Evolutionary conservation across 495 filamentous ascomycete genomes (phyloP).

Genomic region (Lasiosphaeriaceae sp.): DNA sequence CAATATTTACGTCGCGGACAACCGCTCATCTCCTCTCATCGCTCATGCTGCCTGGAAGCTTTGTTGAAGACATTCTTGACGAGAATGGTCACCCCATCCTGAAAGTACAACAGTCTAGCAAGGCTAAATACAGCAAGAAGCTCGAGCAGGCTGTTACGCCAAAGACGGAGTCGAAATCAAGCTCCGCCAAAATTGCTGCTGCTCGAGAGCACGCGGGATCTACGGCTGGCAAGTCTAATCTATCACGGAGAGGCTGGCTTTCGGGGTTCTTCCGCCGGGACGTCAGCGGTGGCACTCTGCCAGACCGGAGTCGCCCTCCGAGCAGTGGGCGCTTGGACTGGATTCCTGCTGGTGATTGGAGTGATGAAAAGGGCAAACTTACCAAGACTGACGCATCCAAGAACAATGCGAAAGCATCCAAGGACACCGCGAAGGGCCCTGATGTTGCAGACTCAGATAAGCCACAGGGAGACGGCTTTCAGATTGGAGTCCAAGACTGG

Average conservation of each 20-base stretch:
- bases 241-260: conserved; percentile 47
- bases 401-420: conserved; percentile 31
- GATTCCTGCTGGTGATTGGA: conserved; percentile 66
- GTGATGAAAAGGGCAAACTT: conserved; percentile 47
- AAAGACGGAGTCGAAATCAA: not conserved
- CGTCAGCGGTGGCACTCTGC: conserved; percentile 16
- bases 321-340: conserved; percentile 80
- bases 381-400: conserved; percentile 35
- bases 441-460: conserved; percentile 16
- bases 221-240: conserved; percentile 3
- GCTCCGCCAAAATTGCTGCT: conserved; percentile 5
- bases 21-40: conserved; percentile 92
- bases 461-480: conserved; percentile 62
- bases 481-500: conserved; percentile 94
- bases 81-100: conserved; percentile 46
- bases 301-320: conserved; percentile 66
- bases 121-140: conserved; percentile 37
- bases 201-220: conserved; percentile 10
- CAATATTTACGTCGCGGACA: conserved; percentile 90
- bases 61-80: conserved; percentile 51
- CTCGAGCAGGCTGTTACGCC: conserved; percentile 22
- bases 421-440: conserved; percentile 19
- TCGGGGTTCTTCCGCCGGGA: conserved; percentile 52
- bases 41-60: conserved; percentile 68
- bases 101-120: conserved; percentile 47